These are phyloP conservation scores for Saprolegnia diclina DNA, from an alignment of 352 stramenopile genomes.

Conservation along the genomic window DNA sequence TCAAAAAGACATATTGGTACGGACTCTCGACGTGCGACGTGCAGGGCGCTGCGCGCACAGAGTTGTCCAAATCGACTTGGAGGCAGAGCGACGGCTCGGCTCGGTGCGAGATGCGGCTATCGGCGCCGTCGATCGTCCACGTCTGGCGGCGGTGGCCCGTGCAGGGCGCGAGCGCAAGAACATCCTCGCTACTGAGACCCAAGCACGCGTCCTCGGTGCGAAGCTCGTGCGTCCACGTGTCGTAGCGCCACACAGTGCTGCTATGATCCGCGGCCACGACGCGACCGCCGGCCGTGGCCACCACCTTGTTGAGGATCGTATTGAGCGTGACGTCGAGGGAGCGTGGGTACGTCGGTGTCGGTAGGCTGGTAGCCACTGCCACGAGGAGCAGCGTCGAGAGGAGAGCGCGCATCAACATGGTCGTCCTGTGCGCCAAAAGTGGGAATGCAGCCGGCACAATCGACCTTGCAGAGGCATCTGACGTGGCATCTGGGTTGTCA, in stretches of 20 bases:
- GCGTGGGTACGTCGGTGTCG: neutral
- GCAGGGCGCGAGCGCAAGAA: neutral
- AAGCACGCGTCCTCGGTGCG: too few species aligned
- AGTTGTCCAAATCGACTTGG: neutral
- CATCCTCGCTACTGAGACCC: neutral
- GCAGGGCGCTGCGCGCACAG: neutral
- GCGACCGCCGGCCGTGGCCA: neutral
- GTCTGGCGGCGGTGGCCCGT: neutral
- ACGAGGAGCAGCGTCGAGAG: neutral
- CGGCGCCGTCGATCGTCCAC: neutral
- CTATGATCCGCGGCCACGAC: neutral
- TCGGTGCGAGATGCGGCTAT: neutral
- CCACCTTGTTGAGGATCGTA: neutral
- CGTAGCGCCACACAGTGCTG: neutral
- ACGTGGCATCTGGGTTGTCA: neutral
- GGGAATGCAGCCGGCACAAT: neutral
- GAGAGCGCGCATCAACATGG: neutral
- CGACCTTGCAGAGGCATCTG: neutral
- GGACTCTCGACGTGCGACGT: neutral
- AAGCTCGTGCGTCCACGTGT: neutral
- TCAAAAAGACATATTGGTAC: neutral
- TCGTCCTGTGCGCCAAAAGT: neutral
- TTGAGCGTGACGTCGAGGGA: neutral
- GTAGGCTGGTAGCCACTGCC: too few species aligned
- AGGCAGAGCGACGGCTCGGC: neutral